Evolutionary conservation across 208 protist genomes (phyloP).

Genomic region (Lotmaria passim): DNA sequence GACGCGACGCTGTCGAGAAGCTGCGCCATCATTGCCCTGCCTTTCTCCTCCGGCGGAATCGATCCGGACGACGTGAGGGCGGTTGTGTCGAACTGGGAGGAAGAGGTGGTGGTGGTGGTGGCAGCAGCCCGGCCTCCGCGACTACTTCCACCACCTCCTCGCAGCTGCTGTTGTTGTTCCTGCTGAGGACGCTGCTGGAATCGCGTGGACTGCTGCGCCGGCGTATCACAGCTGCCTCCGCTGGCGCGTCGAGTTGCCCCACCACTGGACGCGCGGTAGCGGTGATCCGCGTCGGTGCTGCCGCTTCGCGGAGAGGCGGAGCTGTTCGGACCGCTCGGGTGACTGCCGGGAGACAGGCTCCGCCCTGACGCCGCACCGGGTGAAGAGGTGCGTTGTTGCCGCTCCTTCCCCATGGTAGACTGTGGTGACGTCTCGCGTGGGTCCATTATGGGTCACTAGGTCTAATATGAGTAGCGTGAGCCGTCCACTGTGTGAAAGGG

Average conservation of each 20-base stretch:
- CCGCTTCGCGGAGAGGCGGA: neutral
- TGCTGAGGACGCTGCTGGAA: too few species aligned
- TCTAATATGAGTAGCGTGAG: too few species aligned
- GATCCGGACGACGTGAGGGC: constrained; percentile 20
- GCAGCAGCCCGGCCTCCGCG: neutral
- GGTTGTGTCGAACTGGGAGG: constrained; percentile 22
- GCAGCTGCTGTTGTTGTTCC: neutral
- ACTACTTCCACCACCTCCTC: neutral
- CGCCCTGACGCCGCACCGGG: neutral
- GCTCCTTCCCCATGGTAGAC: neutral
- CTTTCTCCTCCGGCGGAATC: constrained; percentile 14
- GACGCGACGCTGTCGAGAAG: constrained; percentile 34
- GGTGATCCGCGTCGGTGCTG: neutral
- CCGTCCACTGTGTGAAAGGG: neutral
- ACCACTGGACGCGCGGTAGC: neutral
- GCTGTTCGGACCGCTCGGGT: constrained; percentile 8
- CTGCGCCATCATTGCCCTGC: constrained; percentile 26
- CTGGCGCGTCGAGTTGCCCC: too few species aligned
- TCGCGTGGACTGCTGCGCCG: neutral
- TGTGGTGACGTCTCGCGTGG: neutral
- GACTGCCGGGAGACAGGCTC: constrained; percentile 11
- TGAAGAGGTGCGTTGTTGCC: neutral
- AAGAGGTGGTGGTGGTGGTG: neutral
- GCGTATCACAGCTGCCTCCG: neutral
- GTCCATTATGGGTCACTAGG: constrained; percentile 9